A percentile compares a stretch with the other conserved stretches of the same genome.
phyloP scores from a whole-genome alignment of 805 yeast genomes.

The Saturnispora dispora region DNA sequence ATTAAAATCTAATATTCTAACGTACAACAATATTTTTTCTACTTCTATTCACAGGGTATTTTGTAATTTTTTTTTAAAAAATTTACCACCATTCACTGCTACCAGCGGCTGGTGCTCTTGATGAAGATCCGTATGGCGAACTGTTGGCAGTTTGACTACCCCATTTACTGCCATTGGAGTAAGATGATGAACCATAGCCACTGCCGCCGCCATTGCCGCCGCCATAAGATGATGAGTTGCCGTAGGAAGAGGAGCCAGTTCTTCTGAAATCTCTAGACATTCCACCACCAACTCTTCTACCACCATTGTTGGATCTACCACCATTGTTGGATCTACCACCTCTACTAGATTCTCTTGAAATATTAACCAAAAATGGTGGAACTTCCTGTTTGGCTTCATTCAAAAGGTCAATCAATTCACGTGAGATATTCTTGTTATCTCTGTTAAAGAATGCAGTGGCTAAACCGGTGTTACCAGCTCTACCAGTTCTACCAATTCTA shows the following conservation, averaged over 20 bases:
- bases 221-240: constrained; percentile 20
- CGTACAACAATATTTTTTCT: neutral
- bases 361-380: constrained; percentile 76
- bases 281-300: constrained; percentile 32
- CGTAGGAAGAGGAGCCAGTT: constrained; percentile 19
- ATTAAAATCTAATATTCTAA: neutral
- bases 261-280: constrained; percentile 14
- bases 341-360: constrained; percentile 66
- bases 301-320: constrained; percentile 13
- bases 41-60: constrained; percentile 1
- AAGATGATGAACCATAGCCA: constrained; percentile 13
- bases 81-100: constrained; percentile 30
- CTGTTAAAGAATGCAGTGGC: constrained; percentile 99
- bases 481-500: constrained; percentile 99
- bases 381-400: constrained; percentile 97
- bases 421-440: constrained; percentile 80
- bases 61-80: neutral
- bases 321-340: constrained; percentile 44
- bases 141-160: constrained; percentile 19
- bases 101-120: constrained; percentile 13
- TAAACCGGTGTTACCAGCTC: constrained; percentile 99
- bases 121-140: neutral
- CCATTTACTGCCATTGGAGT: constrained; percentile 17
- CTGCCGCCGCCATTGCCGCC: constrained; percentile 10
- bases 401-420: constrained; percentile 79